Evolutionary conservation across 2,329 filamentous ascomycete genomes (phyloP), one percentile per base, ranked within the genome.

Genomic region (Fusarium vanettenii): DNA sequence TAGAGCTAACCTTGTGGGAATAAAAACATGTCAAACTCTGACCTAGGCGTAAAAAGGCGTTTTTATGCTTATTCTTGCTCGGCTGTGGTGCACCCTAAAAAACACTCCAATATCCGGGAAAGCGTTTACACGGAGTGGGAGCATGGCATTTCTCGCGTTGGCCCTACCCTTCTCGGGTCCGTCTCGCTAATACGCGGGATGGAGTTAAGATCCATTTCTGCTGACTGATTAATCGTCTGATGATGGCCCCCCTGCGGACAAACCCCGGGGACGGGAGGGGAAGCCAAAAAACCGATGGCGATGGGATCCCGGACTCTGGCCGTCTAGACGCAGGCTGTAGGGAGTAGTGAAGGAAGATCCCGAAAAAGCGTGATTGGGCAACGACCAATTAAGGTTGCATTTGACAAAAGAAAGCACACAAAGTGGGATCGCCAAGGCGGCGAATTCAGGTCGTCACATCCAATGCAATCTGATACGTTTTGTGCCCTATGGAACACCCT

Each of bases 11-110:
- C 55, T 37, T 57, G 55, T 33, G 55, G 55, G 52, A 57, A 57
- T 57, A 57, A 57, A 45, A 55, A 20, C 27, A 55, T 31, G 48
- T 55, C 27, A 31, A 55, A n/a, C 22, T 48, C 48, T 29, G 27
- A n/a, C 9, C 27, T 55, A 20, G 27, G 48, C 48, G 27, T 61
- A 43, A 73, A 52, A 55, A 68, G 71, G 48, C 63, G 55, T 43
- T 73, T 67, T 73, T 73, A 73, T 74, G 71, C 71, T 74, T 73
- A 73, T 68, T 74, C 41, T 16, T 8, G 29, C 71, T 31, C 48
- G 48, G 48, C 16, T 31, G 18, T 55, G 27, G 18, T 31, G 27
- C 11, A 9, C 1, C 27, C n/a, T 6, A 31, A 31, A 55, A 31
- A 20, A 31, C 8, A 11, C 27, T 31, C 27, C 18, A 14, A 55